A percentile compares a stretch with the other conserved stretches of the same genome.
Evolutionary conservation across 306 rosid genomes (phyloP).

Genomic region (Acacia crassicarpa): DNA sequence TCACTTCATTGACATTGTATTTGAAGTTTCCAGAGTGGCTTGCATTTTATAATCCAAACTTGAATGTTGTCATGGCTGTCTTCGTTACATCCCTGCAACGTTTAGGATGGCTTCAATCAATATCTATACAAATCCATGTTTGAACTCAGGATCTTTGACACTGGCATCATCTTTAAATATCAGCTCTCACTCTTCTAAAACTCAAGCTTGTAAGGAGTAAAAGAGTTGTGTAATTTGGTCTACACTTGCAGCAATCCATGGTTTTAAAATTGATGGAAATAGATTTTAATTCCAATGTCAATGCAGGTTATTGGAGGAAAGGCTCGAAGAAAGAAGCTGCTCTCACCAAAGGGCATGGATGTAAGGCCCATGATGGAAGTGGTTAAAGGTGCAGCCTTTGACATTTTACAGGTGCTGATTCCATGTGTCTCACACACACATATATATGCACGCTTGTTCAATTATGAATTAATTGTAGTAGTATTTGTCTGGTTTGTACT

Average conservation of each 20-base stretch:
- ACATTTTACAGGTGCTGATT: slow-evolving; percentile 75
- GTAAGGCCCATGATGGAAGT: slow-evolving; percentile 99
- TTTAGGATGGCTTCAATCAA: slow-evolving; percentile 15
- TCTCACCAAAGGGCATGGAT: slow-evolving; percentile 95
- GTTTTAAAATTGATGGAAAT: slow-evolving; percentile 7
- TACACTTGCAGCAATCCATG: background rate
- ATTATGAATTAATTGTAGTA: background rate
- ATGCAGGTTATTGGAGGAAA: slow-evolving; percentile 87
- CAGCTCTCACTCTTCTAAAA: slow-evolving; percentile 19
- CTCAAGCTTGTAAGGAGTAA: background rate
- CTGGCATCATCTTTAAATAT: background rate
- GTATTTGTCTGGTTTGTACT: slow-evolving; percentile 17
- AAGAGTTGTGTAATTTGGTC: background rate
- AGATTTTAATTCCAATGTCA: slow-evolving; percentile 21
- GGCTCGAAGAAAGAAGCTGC: slow-evolving; percentile 82
- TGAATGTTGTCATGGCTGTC: background rate
- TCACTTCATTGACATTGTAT: slow-evolving; percentile 16
- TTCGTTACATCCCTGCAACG: background rate
- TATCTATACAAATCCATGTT: slow-evolving; percentile 12
- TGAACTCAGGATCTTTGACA: background rate
- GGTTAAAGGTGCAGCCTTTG: slow-evolving; percentile 95
- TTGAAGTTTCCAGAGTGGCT: background rate
- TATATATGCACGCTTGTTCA: background rate
- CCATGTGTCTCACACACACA: background rate
- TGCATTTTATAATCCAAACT: background rate